Evolutionary conservation across 148 eudicot species (phyloP).

Genomic region (Vaccinium vitisidaea): DNA sequence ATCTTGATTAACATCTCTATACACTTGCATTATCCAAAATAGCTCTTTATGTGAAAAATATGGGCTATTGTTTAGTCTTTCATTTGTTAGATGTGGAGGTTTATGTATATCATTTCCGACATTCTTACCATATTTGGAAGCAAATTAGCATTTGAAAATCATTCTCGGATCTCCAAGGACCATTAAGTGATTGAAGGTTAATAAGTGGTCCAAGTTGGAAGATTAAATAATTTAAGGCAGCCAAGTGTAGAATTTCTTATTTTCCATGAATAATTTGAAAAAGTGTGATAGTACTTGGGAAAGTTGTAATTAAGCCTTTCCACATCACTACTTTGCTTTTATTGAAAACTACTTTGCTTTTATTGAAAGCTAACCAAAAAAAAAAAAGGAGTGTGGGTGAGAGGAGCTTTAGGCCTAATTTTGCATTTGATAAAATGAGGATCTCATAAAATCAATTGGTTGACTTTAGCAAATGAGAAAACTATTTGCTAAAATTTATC

Average conservation of each 20-base stretch:
- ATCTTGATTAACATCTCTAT: background rate
- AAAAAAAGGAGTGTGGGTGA: too few species aligned
- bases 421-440: too few species aligned
- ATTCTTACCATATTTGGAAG: background rate
- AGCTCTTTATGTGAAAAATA: background rate
- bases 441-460: too few species aligned
- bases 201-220: background rate
- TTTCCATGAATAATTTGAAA: background rate
- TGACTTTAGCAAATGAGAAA: too few species aligned
- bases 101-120: background rate
- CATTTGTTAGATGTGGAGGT: background rate
- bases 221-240: background rate
- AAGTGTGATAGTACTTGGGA: background rate
- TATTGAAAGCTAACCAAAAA: too few species aligned
- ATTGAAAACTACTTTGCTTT: too few species aligned
- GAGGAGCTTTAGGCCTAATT: too few species aligned
- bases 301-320: background rate
- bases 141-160: background rate
- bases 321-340: too few species aligned
- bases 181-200: background rate
- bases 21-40: background rate
- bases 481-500: too few species aligned
- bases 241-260: background rate
- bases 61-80: background rate
- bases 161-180: background rate